These are phyloP conservation scores for Senecio squalidus DNA, from an alignment of 140 eudicot species.

Conservation along the genomic window DNA sequence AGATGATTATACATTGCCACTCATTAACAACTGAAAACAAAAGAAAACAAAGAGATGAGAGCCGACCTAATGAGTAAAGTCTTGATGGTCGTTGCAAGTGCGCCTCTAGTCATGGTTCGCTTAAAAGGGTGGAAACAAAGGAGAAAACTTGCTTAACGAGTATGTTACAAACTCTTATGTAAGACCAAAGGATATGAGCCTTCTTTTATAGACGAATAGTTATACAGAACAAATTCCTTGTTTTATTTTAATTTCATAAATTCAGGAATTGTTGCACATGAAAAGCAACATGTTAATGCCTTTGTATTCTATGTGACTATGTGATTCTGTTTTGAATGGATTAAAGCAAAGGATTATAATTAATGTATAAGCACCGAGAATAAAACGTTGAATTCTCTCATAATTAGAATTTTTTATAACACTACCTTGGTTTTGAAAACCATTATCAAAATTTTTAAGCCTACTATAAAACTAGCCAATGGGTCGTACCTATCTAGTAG, in stretches of 20 bases:
- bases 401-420: too few species aligned
- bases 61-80: conserved; percentile 9
- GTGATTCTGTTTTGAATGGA: conserved; percentile 14
- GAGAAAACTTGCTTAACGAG: not conserved
- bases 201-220: conserved; percentile 11
- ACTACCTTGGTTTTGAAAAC: too few species aligned
- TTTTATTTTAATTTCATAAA: too few species aligned
- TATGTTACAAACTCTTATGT: not conserved
- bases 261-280: conserved; percentile 1
- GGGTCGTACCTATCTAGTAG: too few species aligned
- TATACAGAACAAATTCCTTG: conserved; percentile 23
- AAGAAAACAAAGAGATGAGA: not conserved
- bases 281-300: conserved; percentile 14
- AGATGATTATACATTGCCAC: too few species aligned
- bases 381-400: too few species aligned
- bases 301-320: conserved; percentile 1
- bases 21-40: not conserved
- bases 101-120: conserved; percentile 21
- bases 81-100: conserved; percentile 17
- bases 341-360: conserved; percentile 13
- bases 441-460: too few species aligned
- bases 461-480: too few species aligned
- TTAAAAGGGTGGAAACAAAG: not conserved
- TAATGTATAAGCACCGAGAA: too few species aligned
- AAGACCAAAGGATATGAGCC: conserved; percentile 1